Base-by-base conservation (phyloP, 768 basidiomycete genomes). In the Sutorius australiensis region DNA sequence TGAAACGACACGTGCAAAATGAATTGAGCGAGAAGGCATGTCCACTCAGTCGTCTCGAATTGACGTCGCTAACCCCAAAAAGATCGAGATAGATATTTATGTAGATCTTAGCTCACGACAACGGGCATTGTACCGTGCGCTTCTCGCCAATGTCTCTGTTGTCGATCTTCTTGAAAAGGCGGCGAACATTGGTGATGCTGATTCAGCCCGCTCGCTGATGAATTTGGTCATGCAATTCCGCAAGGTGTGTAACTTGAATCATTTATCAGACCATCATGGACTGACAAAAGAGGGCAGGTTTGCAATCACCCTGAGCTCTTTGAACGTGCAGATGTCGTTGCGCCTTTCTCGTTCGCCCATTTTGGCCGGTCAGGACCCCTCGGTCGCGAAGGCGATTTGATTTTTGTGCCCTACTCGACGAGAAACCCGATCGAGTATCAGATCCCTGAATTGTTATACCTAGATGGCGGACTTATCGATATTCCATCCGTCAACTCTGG, bases 161-260 rank as follows among this genome's bases (percentile, higher is more conserved):
- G 83, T 92, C 14, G 97, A 98, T 66, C 82, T 99, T 33, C 76
- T 99, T 45, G 89, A 89, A 61, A 95, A 97, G 69, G 95, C 97
- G 10, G 86, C 91, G 4, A 90, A 90, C 59, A 83, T 92, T 54
- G 89, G 92, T 14, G 92, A 95, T 61, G 89, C 84, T 6, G 91
- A 94, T 59, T 92, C 91, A 30, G 92, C 94, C 47, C 86, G 92
- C 48, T 92, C 93, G 7, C 75, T 99, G 55, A 98, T 98, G 95
- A 99, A 98, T 71, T 80, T 99, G 55, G 97, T 99, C 56, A 99
- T 99, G 97, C 97, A 99, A 69, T 98, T 98, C 78, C 86, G 97
- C 60, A 99, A 99, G 78, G 92, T 90, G 50, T 27, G 71, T 52
- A 21, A 36, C 45, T 39, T 38, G 12, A 31, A 43, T 52, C 27